These are phyloP conservation scores for Ustulina deusta DNA, from an alignment of 2,329 filamentous ascomycete genomes.

Conservation along the genomic window DNA sequence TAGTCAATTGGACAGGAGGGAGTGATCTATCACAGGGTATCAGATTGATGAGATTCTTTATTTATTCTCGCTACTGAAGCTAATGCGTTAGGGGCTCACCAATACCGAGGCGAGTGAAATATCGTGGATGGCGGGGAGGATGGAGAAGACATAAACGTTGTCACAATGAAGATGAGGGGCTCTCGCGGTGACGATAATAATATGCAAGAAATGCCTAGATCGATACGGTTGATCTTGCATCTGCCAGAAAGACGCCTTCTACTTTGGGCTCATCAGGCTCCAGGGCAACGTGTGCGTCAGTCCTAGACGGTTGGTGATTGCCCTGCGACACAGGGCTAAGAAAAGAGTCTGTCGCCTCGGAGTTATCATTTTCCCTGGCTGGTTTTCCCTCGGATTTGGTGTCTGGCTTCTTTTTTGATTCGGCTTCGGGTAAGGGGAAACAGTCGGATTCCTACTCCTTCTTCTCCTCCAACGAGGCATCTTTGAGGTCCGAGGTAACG, in stretches of 20 bases:
- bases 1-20: background rate
- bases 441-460: conserved; percentile 56
- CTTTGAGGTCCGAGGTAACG: conserved; percentile 64
- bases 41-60: conserved; percentile 19
- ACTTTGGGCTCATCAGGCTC: conserved; percentile 19
- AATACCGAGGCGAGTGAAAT: conserved; percentile 22
- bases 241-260: conserved; percentile 20
- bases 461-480: conserved; percentile 65
- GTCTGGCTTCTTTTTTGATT: conserved; percentile 10
- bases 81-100: conserved; percentile 12
- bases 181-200: conserved; percentile 19
- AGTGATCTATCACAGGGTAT: conserved; percentile 7
- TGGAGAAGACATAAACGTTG: conserved; percentile 21
- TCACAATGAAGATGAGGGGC: conserved; percentile 26
- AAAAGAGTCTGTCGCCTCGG: conserved; percentile 9
- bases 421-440: conserved; percentile 22
- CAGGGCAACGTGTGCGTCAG: conserved; percentile 18
- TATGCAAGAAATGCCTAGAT: conserved; percentile 35
- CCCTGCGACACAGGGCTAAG: conserved; percentile 7
- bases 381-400: conserved; percentile 19
- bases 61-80: conserved; percentile 28
- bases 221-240: conserved; percentile 11
- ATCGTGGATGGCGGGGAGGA: conserved; percentile 22
- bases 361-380: conserved; percentile 13
- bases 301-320: conserved; percentile 6